Evolutionary conservation across 352 stramenopile species (phyloP).

Genomic region (Elongisporangium anandrum): DNA sequence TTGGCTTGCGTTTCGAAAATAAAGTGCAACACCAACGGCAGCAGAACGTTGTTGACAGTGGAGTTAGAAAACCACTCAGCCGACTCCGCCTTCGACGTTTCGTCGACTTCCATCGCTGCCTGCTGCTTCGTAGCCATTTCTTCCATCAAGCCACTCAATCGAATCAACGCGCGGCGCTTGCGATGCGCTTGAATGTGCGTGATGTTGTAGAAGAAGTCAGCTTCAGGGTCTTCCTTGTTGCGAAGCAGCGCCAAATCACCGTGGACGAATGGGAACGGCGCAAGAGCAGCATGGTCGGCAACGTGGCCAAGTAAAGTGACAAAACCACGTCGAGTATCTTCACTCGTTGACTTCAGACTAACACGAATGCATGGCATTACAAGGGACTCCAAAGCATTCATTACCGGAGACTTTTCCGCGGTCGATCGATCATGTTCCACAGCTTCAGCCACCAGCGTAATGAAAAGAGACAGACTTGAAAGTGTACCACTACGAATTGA

Average conservation of each 20-base stretch:
- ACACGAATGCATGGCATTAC: slow-evolving; percentile 86
- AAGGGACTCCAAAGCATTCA: slow-evolving; percentile 82
- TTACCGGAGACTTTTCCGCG: slow-evolving; percentile 32
- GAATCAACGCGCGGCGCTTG: slow-evolving; percentile 88
- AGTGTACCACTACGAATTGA: slow-evolving; percentile 76
- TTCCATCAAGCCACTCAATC: slow-evolving; percentile 86
- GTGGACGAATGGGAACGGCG: slow-evolving; percentile 54
- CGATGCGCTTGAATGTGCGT: slow-evolving; percentile 98
- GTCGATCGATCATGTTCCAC: slow-evolving; percentile 12
- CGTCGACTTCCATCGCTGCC: slow-evolving; percentile 14
- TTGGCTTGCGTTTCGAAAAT: slow-evolving; percentile 95
- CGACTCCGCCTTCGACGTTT: background rate
- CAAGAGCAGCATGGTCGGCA: slow-evolving; percentile 40
- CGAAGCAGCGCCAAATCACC: slow-evolving; percentile 63
- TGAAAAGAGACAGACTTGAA: slow-evolving; percentile 48
- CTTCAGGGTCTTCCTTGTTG: slow-evolving; percentile 87
- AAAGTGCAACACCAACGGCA: slow-evolving; percentile 95
- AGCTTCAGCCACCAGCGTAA: slow-evolving; percentile 34
- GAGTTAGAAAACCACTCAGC: slow-evolving; percentile 71
- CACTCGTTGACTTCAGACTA: slow-evolving; percentile 70
- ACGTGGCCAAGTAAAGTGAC: slow-evolving; percentile 77
- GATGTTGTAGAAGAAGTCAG: slow-evolving; percentile 99
- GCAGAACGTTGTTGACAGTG: slow-evolving; percentile 91
- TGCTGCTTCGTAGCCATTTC: slow-evolving; percentile 48
- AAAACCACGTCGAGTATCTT: slow-evolving; percentile 82